Evolutionary conservation across 2,329 filamentous ascomycete genomes (phyloP), one percentile per base, ranked within the genome.

Genomic region (Hypoxylon sp.): DNA sequence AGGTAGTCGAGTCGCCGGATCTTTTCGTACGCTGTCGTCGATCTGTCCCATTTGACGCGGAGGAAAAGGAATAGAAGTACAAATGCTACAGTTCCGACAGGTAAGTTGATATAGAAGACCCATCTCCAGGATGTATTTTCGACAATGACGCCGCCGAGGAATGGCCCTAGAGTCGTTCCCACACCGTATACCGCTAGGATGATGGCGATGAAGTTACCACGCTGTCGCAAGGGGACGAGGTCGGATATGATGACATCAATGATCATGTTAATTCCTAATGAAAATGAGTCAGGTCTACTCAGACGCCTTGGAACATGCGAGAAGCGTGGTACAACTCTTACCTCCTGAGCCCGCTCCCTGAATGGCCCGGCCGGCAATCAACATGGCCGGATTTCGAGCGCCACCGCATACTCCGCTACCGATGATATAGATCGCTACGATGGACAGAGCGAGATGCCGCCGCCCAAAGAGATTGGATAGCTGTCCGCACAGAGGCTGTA

Each of bases 181-280:
- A 75, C 28, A 3, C 61, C 67, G 18, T 70, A 70, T 12, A 72
- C 46, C 14, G 61, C 52, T 14, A 71, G 28, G 12, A 74, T 52
- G 4, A 72, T 69, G 2, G 70, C 75, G 26, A 79, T 71, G 54
- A 78, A 84, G 6, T 78, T 77, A 1, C 80, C 79, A 53, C 84
- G 73, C 57, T 83, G 74, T 5, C 79, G 73, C n/a, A 86, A 70
- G 0, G 83, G 81, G 0, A 85, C 78, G 2, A 86, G 72, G 54
- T 86, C 84, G 40, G 77, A 81, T 24, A 84, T 74, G 20, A 87
- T 80, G 45, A 85, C 76, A 45, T 84, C 80, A 6, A 79, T 75
- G 0, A 85, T 74, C 40, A 82, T 71, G 44, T 76, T 76, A 48
- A 71, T 68, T n/a, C 65, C 64, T 68, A 45, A 36, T 4, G n/a